phyloP scores from a whole-genome alignment of 495 filamentous ascomycete species.

The Penicillium argentinense region DNA sequence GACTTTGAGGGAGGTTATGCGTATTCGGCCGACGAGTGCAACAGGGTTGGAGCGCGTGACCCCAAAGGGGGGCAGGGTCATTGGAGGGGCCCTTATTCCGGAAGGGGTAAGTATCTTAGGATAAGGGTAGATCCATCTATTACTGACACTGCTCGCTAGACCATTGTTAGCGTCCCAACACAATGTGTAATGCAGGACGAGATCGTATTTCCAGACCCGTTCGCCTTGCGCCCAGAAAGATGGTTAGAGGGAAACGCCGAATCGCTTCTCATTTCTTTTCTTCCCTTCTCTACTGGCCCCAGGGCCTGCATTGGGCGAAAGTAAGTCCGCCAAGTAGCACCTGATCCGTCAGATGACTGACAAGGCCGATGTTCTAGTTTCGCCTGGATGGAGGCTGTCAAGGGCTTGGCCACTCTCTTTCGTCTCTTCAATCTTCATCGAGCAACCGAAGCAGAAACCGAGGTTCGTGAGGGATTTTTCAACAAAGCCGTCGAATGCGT shows the following conservation, averaged over 20 bases:
- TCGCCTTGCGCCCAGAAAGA: slow-evolving; percentile 1
- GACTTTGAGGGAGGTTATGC: slow-evolving; percentile 4
- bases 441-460: too few species aligned
- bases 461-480: too few species aligned
- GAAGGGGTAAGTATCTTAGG: background rate
- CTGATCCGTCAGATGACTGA: too few species aligned
- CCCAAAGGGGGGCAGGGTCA: background rate
- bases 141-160: background rate
- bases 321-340: too few species aligned
- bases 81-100: slow-evolving; percentile 1
- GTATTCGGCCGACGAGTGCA: slow-evolving; percentile 1
- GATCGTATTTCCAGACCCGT: background rate
- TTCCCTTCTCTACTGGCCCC: slow-evolving; percentile 4
- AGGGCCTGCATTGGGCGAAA: slow-evolving; percentile 7
- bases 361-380: too few species aligned
- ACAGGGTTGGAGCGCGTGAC: slow-evolving; percentile 6
- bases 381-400: too few species aligned
- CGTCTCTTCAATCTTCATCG: too few species aligned
- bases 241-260: background rate
- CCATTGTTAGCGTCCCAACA: slow-evolving; percentile 5
- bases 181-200: too few species aligned
- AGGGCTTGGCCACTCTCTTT: too few species aligned
- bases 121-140: background rate
- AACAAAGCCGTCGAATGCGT: too few species aligned
- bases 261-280: background rate